These are phyloP conservation scores for Pichia sp. DNA, from an alignment of 1,139 yeast species.

Conservation along the genomic window DNA sequence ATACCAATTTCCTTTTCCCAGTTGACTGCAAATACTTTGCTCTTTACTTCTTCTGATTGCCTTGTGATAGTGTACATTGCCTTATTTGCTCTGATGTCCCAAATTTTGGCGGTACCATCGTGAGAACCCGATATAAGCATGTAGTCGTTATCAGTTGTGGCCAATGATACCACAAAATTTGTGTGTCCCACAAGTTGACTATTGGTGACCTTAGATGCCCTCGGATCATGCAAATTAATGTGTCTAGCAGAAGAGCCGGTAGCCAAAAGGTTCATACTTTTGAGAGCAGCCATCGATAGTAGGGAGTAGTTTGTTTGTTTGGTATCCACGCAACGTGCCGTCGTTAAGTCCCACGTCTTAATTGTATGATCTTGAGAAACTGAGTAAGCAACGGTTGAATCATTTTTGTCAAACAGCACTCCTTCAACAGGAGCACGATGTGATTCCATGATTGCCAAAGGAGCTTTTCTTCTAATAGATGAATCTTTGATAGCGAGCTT, in stretches of 20 bases:
- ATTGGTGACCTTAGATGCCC: constrained; percentile 57
- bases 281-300: constrained; percentile 67
- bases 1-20: constrained; percentile 83
- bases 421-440: constrained; percentile 87
- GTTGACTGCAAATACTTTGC: constrained; percentile 79
- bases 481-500: constrained; percentile 76
- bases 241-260: constrained; percentile 97
- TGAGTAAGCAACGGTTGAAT: constrained; percentile 80
- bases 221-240: constrained; percentile 88
- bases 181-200: constrained; percentile 83
- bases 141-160: constrained; percentile 70
- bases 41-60: constrained; percentile 35
- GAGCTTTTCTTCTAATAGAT: constrained; percentile 73
- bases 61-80: constrained; percentile 84
- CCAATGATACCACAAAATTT: constrained; percentile 80
- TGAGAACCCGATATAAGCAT: constrained; percentile 88
- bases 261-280: constrained; percentile 65
- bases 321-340: constrained; percentile 79
- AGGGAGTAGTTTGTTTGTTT: constrained; percentile 86
- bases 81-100: constrained; percentile 91
- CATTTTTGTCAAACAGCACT: constrained; percentile 67
- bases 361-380: constrained; percentile 94
- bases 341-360: constrained; percentile 92
- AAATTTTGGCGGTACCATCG: constrained; percentile 90
- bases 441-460: constrained; percentile 71